Evolutionary conservation across 768 basidiomycete species (phyloP).

Genomic region (Fomitopsis pulvina): DNA sequence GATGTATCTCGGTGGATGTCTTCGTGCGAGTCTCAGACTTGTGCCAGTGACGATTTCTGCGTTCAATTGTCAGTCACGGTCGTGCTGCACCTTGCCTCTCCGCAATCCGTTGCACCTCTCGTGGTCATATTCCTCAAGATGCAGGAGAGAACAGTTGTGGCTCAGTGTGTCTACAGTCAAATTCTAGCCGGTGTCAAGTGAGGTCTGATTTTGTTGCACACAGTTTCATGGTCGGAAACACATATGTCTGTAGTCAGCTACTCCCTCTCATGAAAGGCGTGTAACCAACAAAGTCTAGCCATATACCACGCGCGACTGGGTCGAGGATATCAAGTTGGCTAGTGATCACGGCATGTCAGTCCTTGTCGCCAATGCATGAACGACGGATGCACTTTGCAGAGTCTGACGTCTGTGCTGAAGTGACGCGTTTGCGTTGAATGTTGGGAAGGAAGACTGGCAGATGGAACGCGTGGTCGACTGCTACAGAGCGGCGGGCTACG

Average conservation of each 20-base stretch:
- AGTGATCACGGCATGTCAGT: conserved; percentile 20
- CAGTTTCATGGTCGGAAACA: conserved; percentile 33
- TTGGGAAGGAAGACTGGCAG: conserved; percentile 23
- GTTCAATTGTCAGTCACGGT: too few species aligned
- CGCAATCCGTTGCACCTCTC: too few species aligned
- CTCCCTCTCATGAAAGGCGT: not conserved
- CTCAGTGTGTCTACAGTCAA: too few species aligned
- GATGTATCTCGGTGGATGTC: too few species aligned
- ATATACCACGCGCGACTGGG: conserved; percentile 25
- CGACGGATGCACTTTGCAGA: not conserved
- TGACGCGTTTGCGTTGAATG: conserved; percentile 20
- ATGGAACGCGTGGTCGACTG: conserved; percentile 12
- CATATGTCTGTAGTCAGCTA: conserved; percentile 19
- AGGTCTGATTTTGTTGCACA: too few species aligned
- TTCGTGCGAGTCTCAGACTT: too few species aligned
- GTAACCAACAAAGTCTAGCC: conserved; percentile 15
- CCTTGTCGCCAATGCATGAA: not conserved
- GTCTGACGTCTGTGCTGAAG: conserved; percentile 4
- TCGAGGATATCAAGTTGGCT: conserved; percentile 25
- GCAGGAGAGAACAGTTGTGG: too few species aligned
- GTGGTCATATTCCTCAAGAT: too few species aligned
- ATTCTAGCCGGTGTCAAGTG: too few species aligned
- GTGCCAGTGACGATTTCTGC: too few species aligned
- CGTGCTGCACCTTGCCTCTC: too few species aligned
- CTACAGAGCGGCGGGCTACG: conserved; percentile 43